These are phyloP conservation scores for Clarireedia paspali DNA, from an alignment of 2,329 filamentous ascomycete genomes.

Conservation along the genomic window DNA sequence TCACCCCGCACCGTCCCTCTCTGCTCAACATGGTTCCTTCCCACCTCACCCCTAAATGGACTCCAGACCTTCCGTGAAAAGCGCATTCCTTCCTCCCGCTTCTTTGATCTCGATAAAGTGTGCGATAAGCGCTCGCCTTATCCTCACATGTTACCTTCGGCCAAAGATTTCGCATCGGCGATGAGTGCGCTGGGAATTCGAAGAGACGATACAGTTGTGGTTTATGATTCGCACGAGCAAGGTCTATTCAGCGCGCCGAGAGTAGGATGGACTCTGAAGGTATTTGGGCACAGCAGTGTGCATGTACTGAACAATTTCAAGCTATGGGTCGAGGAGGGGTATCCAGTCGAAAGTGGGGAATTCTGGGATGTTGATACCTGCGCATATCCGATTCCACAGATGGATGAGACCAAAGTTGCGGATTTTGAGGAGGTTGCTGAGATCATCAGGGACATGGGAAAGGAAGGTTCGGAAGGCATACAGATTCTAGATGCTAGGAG, in stretches of 20 bases:
- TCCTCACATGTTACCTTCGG: conserved; percentile 89
- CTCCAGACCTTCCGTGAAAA: conserved; percentile 72
- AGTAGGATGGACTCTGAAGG: conserved; percentile 85
- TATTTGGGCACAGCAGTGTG: conserved; percentile 83
- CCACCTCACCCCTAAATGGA: conserved; percentile 80
- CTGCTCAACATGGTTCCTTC: conserved; percentile 93
- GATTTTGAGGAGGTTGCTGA: conserved; percentile 78
- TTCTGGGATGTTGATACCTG: conserved; percentile 59
- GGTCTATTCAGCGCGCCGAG: conserved; percentile 92
- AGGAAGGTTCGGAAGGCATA: conserved; percentile 74
- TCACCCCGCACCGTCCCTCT: conserved; percentile 80
- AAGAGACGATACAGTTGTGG: conserved; percentile 81
- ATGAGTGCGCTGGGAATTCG: conserved; percentile 86
- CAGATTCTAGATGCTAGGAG: conserved; percentile 87
- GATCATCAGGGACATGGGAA: conserved; percentile 66
- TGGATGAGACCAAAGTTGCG: conserved; percentile 58
- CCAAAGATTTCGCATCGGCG: conserved; percentile 73
- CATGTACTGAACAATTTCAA: conserved; percentile 95
- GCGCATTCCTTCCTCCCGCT: conserved; percentile 82
- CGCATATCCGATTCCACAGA: conserved; percentile 53
- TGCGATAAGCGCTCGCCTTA: conserved; percentile 84
- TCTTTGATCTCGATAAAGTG: conserved; percentile 92
- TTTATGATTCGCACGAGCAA: conserved; percentile 86
- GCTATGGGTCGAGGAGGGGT: conserved; percentile 79
- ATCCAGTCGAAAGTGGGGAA: conserved; percentile 74